A percentile compares a stretch with the other conserved stretches of the same genome.
These are phyloP conservation scores for Pisolithus sp. DNA, from an alignment of 768 basidiomycete genomes.

Conservation along the genomic window DNA sequence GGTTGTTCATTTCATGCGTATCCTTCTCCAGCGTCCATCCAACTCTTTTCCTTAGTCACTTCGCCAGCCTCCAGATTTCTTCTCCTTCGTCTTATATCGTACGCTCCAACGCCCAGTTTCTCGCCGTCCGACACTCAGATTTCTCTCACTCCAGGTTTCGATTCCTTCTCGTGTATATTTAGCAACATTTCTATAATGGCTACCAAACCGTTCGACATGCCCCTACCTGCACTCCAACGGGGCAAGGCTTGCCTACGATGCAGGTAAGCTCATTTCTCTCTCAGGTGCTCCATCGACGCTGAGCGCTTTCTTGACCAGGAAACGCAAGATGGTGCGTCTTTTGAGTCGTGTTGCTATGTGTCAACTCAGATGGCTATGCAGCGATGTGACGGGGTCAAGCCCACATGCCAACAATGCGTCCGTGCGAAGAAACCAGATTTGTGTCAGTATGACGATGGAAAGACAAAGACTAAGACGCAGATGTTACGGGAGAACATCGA, in stretches of 20 bases:
- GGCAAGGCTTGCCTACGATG: slow-evolving; percentile 70
- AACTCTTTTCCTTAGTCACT: slow-evolving; percentile 9
- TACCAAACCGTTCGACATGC: slow-evolving; percentile 23
- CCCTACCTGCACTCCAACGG: slow-evolving; percentile 46
- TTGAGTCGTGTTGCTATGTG: not conserved
- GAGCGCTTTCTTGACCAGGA: slow-evolving; percentile 33
- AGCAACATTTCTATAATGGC: slow-evolving; percentile 32
- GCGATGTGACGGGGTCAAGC: slow-evolving; percentile 75
- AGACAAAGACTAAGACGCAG: slow-evolving; percentile 77
- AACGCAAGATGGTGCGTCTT: slow-evolving; percentile 58
- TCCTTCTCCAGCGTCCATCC: slow-evolving; percentile 20
- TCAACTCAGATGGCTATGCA: slow-evolving; percentile 24
- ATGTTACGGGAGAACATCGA: slow-evolving; percentile 71
- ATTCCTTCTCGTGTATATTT: slow-evolving; percentile 29
- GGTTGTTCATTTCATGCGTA: slow-evolving; percentile 19
- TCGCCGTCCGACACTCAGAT: not conserved
- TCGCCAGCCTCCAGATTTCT: not conserved
- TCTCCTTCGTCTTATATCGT: slow-evolving; percentile 7
- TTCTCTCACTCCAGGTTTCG: slow-evolving; percentile 12
- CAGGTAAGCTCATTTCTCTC: slow-evolving; percentile 36
- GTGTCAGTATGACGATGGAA: slow-evolving; percentile 82
- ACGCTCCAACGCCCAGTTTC: not conserved
- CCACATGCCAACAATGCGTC: slow-evolving; percentile 71
- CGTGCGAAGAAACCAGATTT: slow-evolving; percentile 70
- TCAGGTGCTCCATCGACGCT: slow-evolving; percentile 7